A percentile compares a stretch with the other conserved stretches of the same genome.
Conservation (phyloP, 1,284 basidiomycete species). For the Rhodotorula sp. region DNA sequence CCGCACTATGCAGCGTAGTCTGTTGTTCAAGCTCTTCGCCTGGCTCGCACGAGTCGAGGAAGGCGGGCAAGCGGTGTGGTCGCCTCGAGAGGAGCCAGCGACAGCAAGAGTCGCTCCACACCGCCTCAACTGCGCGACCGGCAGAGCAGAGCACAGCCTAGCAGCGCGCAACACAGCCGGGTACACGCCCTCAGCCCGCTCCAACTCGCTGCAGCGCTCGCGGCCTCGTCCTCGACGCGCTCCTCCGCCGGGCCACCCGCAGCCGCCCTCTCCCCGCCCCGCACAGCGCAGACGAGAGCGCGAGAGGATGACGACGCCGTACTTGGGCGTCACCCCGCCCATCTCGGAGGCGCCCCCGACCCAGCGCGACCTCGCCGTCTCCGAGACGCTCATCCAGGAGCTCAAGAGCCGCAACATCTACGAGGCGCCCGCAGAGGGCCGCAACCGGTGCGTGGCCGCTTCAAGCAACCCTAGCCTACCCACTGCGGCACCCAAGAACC, state of each 20-base stretch:
- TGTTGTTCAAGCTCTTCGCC: no score
- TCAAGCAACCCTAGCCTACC: no score
- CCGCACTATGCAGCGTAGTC: no score
- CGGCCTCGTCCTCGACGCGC: not conserved
- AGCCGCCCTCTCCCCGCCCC: not conserved
- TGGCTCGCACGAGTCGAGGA: no score
- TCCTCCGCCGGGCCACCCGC: not conserved
- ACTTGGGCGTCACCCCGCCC: constrained; percentile 70
- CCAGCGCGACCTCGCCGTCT: constrained; percentile 71
- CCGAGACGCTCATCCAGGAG: constrained; percentile 82
- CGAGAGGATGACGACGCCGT: not conserved
- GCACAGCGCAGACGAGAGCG: not conserved
- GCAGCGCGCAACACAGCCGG: no score
- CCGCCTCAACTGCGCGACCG: no score
- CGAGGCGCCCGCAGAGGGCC: constrained; percentile 85
- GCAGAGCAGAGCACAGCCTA: no score
- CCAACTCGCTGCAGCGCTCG: not conserved
- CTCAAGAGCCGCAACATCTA: constrained; percentile 82
- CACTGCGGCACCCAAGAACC: no score
- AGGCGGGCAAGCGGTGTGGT: no score
- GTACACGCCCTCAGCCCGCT: no score
- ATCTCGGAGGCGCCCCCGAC: constrained; percentile 79
- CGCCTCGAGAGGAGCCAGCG: no score
- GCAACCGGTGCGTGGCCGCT: constrained; percentile 68
- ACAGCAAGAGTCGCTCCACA: no score